These are phyloP conservation scores for Puya raimondii DNA, from an alignment of 176 grass and related monocot genomes.

Conservation along the genomic window DNA sequence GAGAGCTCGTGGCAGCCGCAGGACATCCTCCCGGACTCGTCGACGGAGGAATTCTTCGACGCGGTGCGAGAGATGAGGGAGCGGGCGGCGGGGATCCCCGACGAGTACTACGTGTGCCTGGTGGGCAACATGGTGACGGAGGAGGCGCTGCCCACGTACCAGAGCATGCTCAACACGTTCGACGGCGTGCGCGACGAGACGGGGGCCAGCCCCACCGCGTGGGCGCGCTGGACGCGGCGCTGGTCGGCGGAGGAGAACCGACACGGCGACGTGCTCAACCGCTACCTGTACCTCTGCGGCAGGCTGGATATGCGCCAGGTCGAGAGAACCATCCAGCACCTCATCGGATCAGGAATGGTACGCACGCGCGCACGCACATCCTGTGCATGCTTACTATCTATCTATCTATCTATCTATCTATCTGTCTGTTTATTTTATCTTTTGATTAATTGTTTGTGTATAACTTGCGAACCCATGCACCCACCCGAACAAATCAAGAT, in stretches of 20 bases:
- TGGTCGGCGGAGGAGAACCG: constrained; percentile 21
- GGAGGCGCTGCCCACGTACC: constrained; percentile 39
- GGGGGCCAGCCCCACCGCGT: constrained; percentile 15
- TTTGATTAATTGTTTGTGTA: no score
- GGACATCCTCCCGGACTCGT: constrained; percentile 29
- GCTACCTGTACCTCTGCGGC: constrained; percentile 13
- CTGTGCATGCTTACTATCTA: neutral
- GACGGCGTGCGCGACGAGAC: constrained; percentile 16
- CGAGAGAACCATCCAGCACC: constrained; percentile 38
- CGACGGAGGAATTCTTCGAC: constrained; percentile 25
- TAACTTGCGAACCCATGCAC: no score
- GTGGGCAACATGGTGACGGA: constrained; percentile 45
- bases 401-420: neutral
- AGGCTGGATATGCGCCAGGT: constrained; percentile 19
- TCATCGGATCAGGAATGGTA: constrained; percentile 37
- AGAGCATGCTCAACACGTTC: constrained; percentile 28
- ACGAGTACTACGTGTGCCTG: constrained; percentile 39
- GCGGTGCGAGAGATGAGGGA: constrained; percentile 18
- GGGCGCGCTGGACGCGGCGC: constrained; percentile 27
- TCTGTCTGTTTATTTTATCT: no score
- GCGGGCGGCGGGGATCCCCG: constrained; percentile 25
- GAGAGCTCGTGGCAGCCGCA: constrained; percentile 31
- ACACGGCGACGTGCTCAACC: constrained; percentile 17
- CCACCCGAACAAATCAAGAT: neutral
- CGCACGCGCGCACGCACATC: neutral